A percentile compares a stretch with the other conserved stretches of the same genome.
phyloP scores from a whole-genome alignment of 2,329 filamentous ascomycete genomes.

The Cercospora nicotianae region DNA sequence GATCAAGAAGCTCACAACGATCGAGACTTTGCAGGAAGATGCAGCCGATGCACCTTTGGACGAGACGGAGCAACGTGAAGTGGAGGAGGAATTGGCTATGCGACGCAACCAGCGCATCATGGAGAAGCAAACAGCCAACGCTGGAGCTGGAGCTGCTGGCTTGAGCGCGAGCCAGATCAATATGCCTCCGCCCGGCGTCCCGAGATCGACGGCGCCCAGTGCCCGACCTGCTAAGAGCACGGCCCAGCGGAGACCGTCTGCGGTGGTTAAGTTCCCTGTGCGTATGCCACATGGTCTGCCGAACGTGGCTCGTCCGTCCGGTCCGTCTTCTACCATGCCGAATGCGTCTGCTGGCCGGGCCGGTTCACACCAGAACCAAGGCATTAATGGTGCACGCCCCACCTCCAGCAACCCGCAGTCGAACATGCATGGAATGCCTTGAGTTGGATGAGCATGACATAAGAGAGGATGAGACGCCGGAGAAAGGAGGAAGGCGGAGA shows the following conservation, averaged over 20 bases:
- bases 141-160: background rate
- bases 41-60: conserved; percentile 36
- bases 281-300: conserved; percentile 8
- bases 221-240: background rate
- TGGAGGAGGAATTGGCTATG: conserved; percentile 43
- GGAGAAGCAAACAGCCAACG: conserved; percentile 69
- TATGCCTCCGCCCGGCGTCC: conserved; percentile 11
- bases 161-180: conserved; percentile 53
- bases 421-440: background rate
- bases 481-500: background rate
- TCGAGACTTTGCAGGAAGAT: conserved; percentile 39
- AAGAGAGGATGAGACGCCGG: background rate
- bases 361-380: background rate
- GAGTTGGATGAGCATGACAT: background rate
- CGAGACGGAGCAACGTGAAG: conserved; percentile 35
- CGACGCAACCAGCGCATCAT: conserved; percentile 49
- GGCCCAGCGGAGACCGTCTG: background rate
- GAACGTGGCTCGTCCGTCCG: background rate
- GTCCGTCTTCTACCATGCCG: background rate
- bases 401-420: background rate
- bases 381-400: background rate
- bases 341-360: background rate
- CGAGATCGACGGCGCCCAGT: background rate
- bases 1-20: conserved; percentile 37
- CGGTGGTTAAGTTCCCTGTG: background rate